phyloP scores from a whole-genome alignment of 2,329 filamentous ascomycete species.

The Colletotrichum eleusines region DNA sequence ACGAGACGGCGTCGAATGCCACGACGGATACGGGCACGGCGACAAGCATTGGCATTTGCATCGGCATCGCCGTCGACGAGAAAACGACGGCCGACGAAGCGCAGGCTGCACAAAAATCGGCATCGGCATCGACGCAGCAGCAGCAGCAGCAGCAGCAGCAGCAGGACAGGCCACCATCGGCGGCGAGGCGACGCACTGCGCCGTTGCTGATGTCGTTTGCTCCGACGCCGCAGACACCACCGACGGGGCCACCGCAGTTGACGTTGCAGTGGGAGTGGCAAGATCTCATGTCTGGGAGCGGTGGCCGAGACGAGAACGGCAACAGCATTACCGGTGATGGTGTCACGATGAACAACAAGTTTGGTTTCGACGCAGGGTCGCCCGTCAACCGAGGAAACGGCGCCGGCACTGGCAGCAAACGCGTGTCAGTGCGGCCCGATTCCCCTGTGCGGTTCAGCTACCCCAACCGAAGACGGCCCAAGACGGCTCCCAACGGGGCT shows the following conservation, averaged over 20 bases:
- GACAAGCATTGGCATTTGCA: constrained; percentile 36
- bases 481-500: constrained; percentile 31
- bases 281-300: constrained; percentile 13
- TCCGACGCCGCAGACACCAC: constrained; percentile 25
- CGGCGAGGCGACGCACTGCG: constrained; percentile 29
- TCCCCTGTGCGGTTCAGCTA: constrained; percentile 40
- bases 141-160: constrained; percentile 21
- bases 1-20: constrained; percentile 38
- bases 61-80: constrained; percentile 37
- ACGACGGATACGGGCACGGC: constrained; percentile 40
- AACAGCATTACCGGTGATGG: not conserved
- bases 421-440: constrained; percentile 17
- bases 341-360: no score
- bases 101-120: not conserved
- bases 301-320: not conserved
- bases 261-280: constrained; percentile 26
- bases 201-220: constrained; percentile 19
- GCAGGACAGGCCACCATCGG: constrained; percentile 19
- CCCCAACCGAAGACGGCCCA: constrained; percentile 36
- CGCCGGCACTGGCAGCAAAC: constrained; percentile 4
- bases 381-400: constrained; percentile 1
- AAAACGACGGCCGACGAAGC: constrained; percentile 1
- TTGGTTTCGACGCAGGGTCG: constrained; percentile 16
- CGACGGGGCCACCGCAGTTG: constrained; percentile 22
- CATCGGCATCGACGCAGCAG: not conserved